Evolutionary conservation across 208 protist genomes (phyloP).

Genomic region (Wallacemonas sp.): DNA sequence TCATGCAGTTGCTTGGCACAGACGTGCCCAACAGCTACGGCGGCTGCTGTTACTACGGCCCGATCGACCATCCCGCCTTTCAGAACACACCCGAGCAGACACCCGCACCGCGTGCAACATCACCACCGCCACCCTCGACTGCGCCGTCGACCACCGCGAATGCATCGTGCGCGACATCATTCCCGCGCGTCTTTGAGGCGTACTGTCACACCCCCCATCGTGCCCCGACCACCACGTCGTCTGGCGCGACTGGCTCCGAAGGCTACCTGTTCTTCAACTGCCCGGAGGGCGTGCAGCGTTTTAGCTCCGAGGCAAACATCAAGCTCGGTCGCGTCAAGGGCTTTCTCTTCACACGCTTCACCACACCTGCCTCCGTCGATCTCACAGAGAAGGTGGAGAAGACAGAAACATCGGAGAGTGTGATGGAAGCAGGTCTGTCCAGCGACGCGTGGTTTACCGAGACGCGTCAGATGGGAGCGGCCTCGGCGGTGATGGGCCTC

Average conservation of each 20-base stretch:
- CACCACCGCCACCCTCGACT: not conserved
- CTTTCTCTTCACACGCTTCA: conserved; percentile 81
- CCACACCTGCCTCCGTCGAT: too few species aligned
- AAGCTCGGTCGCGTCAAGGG: conserved; percentile 63
- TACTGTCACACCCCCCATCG: not conserved
- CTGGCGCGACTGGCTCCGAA: conserved; percentile 30
- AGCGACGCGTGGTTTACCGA: too few species aligned
- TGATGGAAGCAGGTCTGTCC: too few species aligned
- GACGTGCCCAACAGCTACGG: conserved; percentile 79
- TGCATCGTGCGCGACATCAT: not conserved
- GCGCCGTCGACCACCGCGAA: not conserved
- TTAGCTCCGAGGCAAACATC: conserved; percentile 77
- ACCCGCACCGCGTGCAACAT: not conserved
- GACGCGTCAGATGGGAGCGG: conserved; percentile 21
- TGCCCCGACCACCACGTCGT: not conserved
- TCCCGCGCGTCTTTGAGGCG: not conserved
- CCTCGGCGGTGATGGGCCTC: conserved; percentile 76
- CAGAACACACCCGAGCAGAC: conserved; percentile 8
- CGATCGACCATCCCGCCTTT: conserved; percentile 51
- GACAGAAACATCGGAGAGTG: too few species aligned
- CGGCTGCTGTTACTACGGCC: conserved; percentile 76
- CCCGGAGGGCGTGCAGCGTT: conserved; percentile 82
- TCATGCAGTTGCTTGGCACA: conserved; percentile 77
- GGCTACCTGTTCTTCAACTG: conserved; percentile 90
- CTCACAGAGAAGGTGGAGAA: too few species aligned